phyloP scores from a whole-genome alignment of 257 asterid species.

The Echites panduratus region DNA sequence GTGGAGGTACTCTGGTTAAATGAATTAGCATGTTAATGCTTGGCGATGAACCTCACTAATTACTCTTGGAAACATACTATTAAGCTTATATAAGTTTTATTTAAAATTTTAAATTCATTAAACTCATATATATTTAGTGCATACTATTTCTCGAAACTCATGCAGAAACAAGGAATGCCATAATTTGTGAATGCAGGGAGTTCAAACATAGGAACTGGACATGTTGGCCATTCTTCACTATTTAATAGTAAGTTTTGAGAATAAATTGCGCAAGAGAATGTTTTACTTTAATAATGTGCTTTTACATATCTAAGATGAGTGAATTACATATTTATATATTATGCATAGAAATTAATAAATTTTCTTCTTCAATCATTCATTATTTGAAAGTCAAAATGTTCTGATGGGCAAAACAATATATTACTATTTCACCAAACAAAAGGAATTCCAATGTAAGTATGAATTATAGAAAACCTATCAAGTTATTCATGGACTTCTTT shows the following conservation, averaged over 20 bases:
- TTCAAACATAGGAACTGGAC: slow-evolving; percentile 50
- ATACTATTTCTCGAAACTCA: slow-evolving; percentile 36
- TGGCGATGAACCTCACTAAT: neutral
- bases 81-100: neutral
- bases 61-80: neutral
- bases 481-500: no score
- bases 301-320: neutral
- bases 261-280: neutral
- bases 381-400: no score
- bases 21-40: neutral
- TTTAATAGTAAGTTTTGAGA: slow-evolving; percentile 54
- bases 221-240: slow-evolving; percentile 45
- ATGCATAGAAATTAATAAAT: no score
- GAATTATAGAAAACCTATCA: no score
- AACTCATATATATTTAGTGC: slow-evolving; percentile 10
- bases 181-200: slow-evolving; percentile 39
- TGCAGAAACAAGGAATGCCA: slow-evolving; percentile 44
- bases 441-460: no score
- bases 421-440: no score
- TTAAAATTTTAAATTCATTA: neutral
- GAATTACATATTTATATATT: slow-evolving; percentile 4
- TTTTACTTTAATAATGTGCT: neutral
- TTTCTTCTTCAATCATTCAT: no score
- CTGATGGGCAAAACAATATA: no score
- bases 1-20: slow-evolving; percentile 49